Evolutionary conservation across 75 land plant species (phyloP).

Genomic region (Sequoia sempervirens): DNA sequence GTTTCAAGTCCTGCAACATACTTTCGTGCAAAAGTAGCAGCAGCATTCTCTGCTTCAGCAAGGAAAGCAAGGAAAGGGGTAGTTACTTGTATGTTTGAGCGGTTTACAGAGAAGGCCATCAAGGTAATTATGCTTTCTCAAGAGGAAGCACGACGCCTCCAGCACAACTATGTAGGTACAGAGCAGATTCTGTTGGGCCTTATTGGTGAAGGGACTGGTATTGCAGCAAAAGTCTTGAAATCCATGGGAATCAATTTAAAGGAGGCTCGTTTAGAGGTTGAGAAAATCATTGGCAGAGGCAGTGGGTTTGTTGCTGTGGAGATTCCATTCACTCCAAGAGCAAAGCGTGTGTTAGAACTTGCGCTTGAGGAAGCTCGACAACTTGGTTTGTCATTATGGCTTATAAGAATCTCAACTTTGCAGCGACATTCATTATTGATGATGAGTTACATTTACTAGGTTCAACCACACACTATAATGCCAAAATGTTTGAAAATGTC

Average conservation of each 20-base stretch:
- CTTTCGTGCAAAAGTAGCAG: conserved; percentile 23
- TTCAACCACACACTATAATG: not conserved
- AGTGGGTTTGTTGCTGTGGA: conserved; percentile 97
- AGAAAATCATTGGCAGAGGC: conserved; percentile 93
- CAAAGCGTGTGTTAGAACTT: conserved; percentile 90
- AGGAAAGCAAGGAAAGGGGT: conserved; percentile 37
- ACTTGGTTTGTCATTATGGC: conserved; percentile 41
- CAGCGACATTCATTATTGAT: not conserved
- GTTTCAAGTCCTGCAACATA: conserved; percentile 20
- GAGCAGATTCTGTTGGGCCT: conserved; percentile 94
- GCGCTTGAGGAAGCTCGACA: conserved; percentile 89
- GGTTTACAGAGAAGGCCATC: conserved; percentile 95
- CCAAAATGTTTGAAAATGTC: not conserved
- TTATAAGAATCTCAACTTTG: not conserved
- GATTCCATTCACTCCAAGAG: conserved; percentile 94
- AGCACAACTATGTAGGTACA: conserved; percentile 91
- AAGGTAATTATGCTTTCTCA: conserved; percentile 91
- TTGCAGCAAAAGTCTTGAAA: conserved; percentile 96
- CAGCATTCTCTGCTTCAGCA: conserved; percentile 20
- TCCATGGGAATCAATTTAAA: conserved; percentile 96
- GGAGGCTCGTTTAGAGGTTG: conserved; percentile 94
- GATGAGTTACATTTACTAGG: not conserved
- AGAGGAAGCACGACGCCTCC: conserved; percentile 86
- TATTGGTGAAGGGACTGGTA: conserved; percentile 96
- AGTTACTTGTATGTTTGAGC: conserved; percentile 82